A percentile compares a stretch with the other conserved stretches of the same genome.
phyloP scores from a whole-genome alignment of 352 stramenopile genomes.

The Phytophthora europaea region DNA sequence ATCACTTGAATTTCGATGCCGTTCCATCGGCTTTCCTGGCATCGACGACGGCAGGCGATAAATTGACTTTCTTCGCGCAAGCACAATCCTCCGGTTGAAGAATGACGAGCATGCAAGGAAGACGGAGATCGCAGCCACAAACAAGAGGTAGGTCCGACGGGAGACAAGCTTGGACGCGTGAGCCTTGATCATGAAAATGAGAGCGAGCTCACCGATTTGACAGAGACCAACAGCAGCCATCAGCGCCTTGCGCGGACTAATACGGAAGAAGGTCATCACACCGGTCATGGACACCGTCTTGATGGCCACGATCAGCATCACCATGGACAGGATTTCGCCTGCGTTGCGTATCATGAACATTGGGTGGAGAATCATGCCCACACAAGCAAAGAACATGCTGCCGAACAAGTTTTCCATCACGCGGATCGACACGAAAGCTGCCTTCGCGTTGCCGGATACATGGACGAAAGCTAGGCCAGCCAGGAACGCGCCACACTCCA shows the following conservation, averaged over 20 bases:
- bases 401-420: slow-evolving; percentile 92
- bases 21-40: slow-evolving; percentile 27
- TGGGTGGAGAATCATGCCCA: slow-evolving; percentile 90
- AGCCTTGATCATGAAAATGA: slow-evolving; percentile 94
- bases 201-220: slow-evolving; percentile 85
- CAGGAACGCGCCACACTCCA: slow-evolving; percentile 88
- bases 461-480: slow-evolving; percentile 86
- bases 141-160: slow-evolving; percentile 83
- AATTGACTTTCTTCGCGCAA: slow-evolving; percentile 67
- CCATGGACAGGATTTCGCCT: slow-evolving; percentile 85
- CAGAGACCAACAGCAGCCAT: slow-evolving; percentile 80
- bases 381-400: slow-evolving; percentile 91
- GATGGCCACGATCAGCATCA: slow-evolving; percentile 79
- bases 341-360: slow-evolving; percentile 85
- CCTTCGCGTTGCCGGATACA: slow-evolving; percentile 68
- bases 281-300: slow-evolving; percentile 80
- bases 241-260: slow-evolving; percentile 80
- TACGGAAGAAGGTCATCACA: slow-evolving; percentile 86
- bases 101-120: slow-evolving; percentile 87
- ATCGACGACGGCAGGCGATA: slow-evolving; percentile 62
- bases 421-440: slow-evolving; percentile 84
- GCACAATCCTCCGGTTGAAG: slow-evolving; percentile 77
- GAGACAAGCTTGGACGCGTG: slow-evolving; percentile 87
- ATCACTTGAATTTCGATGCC: slow-evolving; percentile 26
- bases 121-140: slow-evolving; percentile 82